Percentiles rank a stretch among this genome's conserved stretches.
phyloP scores from a whole-genome alignment of 176 grass and related monocot genomes.

The Puya raimondii region DNA sequence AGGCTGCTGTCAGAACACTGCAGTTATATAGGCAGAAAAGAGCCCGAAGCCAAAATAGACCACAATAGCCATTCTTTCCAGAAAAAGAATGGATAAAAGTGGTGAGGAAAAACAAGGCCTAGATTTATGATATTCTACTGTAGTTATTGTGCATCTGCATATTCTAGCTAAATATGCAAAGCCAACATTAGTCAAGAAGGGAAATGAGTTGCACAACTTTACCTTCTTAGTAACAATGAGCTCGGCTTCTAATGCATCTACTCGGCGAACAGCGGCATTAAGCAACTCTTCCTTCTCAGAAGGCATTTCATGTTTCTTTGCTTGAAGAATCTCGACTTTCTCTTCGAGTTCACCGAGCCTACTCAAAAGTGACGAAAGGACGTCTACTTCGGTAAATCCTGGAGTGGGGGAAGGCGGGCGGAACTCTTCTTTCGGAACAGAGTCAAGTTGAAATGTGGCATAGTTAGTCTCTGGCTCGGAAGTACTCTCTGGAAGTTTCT shows the following conservation, averaged over 20 bases:
- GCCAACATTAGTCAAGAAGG: background rate
- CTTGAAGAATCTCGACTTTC: conserved; percentile 72
- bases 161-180: too few species aligned
- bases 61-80: too few species aligned
- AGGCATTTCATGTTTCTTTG: conserved; percentile 89
- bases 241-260: conserved; percentile 95
- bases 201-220: background rate
- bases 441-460: background rate
- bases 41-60: too few species aligned
- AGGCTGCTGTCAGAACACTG: too few species aligned
- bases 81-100: too few species aligned
- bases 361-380: conserved; percentile 57
- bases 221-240: conserved; percentile 99
- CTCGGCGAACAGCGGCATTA: conserved; percentile 70
- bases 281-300: conserved; percentile 96
- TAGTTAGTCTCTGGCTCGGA: conserved; percentile 23
- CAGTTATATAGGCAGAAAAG: too few species aligned
- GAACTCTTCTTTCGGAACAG: conserved; percentile 46
- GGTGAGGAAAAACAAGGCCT: too few species aligned
- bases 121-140: too few species aligned
- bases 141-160: too few species aligned
- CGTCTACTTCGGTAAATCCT: conserved; percentile 43
- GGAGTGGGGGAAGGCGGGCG: conserved; percentile 59
- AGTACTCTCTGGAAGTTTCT: conserved; percentile 32
- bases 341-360: conserved; percentile 79